Conservation (phyloP, 176 grass and related monocot species). For the Triticum urartu region DNA sequence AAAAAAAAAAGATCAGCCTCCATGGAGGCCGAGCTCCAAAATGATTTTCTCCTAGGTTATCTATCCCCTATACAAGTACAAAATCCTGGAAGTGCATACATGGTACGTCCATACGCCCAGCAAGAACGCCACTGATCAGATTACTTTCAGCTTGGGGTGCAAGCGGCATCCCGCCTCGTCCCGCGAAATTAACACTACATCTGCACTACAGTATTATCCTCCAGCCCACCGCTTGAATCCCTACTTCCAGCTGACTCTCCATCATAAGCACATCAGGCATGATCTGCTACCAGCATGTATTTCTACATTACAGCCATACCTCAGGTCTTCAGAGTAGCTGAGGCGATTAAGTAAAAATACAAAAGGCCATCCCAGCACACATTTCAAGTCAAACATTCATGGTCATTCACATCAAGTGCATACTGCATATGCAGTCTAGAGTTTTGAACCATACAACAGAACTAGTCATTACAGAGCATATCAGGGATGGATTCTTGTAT, state of each 20-base stretch:
- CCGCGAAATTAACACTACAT: too few species aligned
- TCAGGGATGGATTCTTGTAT: background rate
- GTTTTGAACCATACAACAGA: background rate
- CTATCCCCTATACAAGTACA: too few species aligned
- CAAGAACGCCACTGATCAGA: background rate
- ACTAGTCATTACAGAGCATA: slow-evolving; percentile 4
- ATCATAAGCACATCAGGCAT: background rate
- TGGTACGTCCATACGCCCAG: background rate
- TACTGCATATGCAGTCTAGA: background rate
- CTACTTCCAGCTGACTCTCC: background rate
- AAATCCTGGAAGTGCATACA: background rate
- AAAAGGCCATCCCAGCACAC: background rate
- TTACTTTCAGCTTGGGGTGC: too few species aligned
- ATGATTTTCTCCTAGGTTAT: too few species aligned
- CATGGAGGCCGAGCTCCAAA: too few species aligned
- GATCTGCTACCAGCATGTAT: background rate
- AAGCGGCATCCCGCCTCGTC: too few species aligned
- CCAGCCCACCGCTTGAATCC: too few species aligned
- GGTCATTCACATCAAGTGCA: background rate
- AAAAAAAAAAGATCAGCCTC: too few species aligned
- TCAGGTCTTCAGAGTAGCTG: background rate
- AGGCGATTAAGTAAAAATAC: background rate
- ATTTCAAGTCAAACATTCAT: slow-evolving; percentile 18
- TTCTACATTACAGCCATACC: background rate
- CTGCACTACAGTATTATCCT: too few species aligned